Base-by-base conservation (phyloP, 2,329 filamentous ascomycete species). In the Sporothrix pallida region DNA sequence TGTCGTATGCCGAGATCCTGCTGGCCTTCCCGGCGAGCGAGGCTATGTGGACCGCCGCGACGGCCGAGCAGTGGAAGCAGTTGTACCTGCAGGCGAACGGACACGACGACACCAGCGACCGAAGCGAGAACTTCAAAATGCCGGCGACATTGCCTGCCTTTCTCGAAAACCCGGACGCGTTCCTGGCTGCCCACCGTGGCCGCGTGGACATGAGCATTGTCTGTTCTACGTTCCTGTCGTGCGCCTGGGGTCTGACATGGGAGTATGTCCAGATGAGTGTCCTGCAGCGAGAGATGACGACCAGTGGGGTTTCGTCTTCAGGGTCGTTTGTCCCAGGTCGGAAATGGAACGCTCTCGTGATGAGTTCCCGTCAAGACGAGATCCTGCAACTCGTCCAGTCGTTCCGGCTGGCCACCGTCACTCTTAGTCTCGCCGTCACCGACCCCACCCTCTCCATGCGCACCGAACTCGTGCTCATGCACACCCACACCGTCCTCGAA, bases 401-500 rank as follows among this genome's bases (percentile, higher is more conserved):
- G 1, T 62, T 62, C 13, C 26, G 58, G 17, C 58, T 42, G 52
- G 52, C 52, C n/a, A 26, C 52, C 26, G 58, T 31, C 58, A 42
- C 58, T 3, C 26, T 26, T 13, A 62, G 31, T 62, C 58, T 42
- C 26, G 5, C 54, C 4, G 20, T 13, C 9, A 9, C 26, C 13
- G 58, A 62, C 15, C 58, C 58, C 58, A 62, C 58, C 26, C 31
- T 62, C 23, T 13, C 13, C 26, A 62, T 62, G 58, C 58, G 58
- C 58, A 62, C 58, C 26, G 58, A 62, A 26, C 58, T 62, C 26
- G 26, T 62, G 2, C 26, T 62, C 13, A 62, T 62, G 58, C 58
- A 62, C 58, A 62, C 58, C 31, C 58, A 62, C 26, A 62, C 58
- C 23, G 58, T 62, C 58, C 58, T 62, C 26, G 58, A 62, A 10